Evolutionary conservation across 257 asterid genomes (phyloP).

Genomic region (Forsythia suspensa): DNA sequence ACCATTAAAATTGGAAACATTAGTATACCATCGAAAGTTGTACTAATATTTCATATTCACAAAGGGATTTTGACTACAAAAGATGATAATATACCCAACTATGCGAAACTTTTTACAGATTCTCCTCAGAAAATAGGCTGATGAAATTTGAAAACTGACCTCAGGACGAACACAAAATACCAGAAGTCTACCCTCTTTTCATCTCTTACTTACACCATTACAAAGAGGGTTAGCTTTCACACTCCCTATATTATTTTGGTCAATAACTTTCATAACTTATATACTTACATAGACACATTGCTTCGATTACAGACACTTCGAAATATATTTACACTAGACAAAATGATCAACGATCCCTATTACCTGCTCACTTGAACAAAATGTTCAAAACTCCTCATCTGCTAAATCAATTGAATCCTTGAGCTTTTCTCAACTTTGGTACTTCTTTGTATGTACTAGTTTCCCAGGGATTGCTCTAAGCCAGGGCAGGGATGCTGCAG

Average conservation of each 20-base stretch:
- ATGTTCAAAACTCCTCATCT: slow-evolving; percentile 25
- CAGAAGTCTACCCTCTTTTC: slow-evolving; percentile 30
- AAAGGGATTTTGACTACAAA: slow-evolving; percentile 31
- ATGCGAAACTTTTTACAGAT: slow-evolving; percentile 37
- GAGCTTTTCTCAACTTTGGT: background rate
- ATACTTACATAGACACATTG: slow-evolving; percentile 26
- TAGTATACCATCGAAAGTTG: background rate
- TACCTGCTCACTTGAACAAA: slow-evolving; percentile 30
- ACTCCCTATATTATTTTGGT: slow-evolving; percentile 30
- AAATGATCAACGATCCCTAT: slow-evolving; percentile 27
- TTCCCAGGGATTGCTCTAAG: slow-evolving; percentile 33
- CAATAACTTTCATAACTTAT: slow-evolving; percentile 35
- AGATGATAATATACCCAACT: slow-evolving; percentile 27
- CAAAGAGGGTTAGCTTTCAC: slow-evolving; percentile 31
- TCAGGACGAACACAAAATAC: slow-evolving; percentile 31
- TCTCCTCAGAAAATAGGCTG: slow-evolving; percentile 34
- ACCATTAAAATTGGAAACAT: no score
- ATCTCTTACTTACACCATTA: slow-evolving; percentile 62
- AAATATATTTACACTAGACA: slow-evolving; percentile 55
- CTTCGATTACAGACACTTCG: slow-evolving; percentile 43
- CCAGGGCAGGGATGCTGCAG: slow-evolving; percentile 96
- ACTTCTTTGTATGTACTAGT: slow-evolving; percentile 14
- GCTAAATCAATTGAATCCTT: slow-evolving; percentile 1
- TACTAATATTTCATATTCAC: slow-evolving; percentile 27
- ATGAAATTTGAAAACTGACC: slow-evolving; percentile 37